phyloP scores from a whole-genome alignment of 805 yeast genomes.

The Brettanomyces bruxellensis region DNA sequence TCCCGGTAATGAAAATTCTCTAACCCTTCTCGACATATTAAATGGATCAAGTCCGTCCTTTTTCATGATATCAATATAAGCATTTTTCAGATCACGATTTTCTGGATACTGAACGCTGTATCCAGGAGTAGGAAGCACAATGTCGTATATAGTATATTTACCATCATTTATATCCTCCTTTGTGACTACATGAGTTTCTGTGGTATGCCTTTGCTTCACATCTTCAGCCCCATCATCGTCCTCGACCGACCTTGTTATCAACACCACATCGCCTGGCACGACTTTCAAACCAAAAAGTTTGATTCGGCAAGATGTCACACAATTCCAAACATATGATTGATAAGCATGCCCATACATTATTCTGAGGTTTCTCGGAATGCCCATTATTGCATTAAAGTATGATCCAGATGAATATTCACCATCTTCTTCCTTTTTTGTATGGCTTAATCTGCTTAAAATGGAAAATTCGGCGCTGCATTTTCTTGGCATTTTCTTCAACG shows the following conservation, averaged over 20 bases:
- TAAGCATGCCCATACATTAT: slow-evolving; percentile 97
- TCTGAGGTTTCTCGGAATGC: slow-evolving; percentile 85
- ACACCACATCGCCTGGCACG: slow-evolving; percentile 76
- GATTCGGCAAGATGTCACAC: slow-evolving; percentile 70
- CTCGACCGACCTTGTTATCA: slow-evolving; percentile 26
- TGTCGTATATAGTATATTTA: slow-evolving; percentile 62
- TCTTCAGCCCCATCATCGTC: slow-evolving; percentile 61
- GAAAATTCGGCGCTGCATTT: slow-evolving; percentile 80
- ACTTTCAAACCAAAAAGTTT: slow-evolving; percentile 59
- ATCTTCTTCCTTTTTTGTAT: slow-evolving; percentile 37
- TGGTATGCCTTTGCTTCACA: slow-evolving; percentile 43
- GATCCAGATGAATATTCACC: slow-evolving; percentile 40
- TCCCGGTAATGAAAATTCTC: slow-evolving; percentile 89
- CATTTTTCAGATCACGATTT: slow-evolving; percentile 47
- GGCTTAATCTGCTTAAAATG: slow-evolving; percentile 52
- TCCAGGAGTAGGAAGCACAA: slow-evolving; percentile 96
- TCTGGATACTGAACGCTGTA: slow-evolving; percentile 83
- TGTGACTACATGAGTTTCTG: slow-evolving; percentile 68
- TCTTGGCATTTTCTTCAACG: slow-evolving; percentile 75
- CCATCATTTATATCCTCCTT: slow-evolving; percentile 56
- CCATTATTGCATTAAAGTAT: slow-evolving; percentile 75
- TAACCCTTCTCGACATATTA: slow-evolving; percentile 73
- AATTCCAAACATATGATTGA: slow-evolving; percentile 93
- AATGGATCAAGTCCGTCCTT: slow-evolving; percentile 77
- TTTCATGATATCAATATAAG: slow-evolving; percentile 66